phyloP scores from a whole-genome alignment of 352 stramenopile genomes.

The Phytophthora sansomeana region DNA sequence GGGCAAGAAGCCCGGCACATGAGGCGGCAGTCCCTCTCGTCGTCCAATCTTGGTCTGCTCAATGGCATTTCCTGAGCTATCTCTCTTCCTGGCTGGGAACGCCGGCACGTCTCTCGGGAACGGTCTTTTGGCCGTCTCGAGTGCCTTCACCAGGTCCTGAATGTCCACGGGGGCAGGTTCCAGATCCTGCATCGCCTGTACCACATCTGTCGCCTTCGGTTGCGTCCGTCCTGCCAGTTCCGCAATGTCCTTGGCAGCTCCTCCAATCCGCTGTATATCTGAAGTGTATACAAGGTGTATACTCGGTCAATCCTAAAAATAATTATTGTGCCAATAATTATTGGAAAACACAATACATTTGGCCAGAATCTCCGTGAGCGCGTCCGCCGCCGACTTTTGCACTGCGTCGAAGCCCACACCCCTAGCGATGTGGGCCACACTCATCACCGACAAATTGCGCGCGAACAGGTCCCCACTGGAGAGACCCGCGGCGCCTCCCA shows the following conservation, averaged over 20 bases:
- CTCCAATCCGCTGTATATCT: slow-evolving; percentile 68
- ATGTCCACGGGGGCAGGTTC: slow-evolving; percentile 52
- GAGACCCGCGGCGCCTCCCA: slow-evolving; percentile 22
- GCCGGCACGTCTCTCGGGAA: slow-evolving; percentile 62
- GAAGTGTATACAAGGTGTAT: slow-evolving; percentile 4
- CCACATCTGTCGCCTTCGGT: slow-evolving; percentile 54
- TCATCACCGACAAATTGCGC: slow-evolving; percentile 58
- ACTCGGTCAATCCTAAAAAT: neutral
- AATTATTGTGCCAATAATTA: slow-evolving; percentile 12
- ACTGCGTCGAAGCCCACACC: slow-evolving; percentile 65
- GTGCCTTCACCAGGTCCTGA: slow-evolving; percentile 56
- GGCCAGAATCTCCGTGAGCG: slow-evolving; percentile 59
- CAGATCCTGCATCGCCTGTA: slow-evolving; percentile 58
- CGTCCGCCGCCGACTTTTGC: slow-evolving; percentile 58
- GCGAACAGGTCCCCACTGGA: slow-evolving; percentile 58
- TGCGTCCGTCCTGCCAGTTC: slow-evolving; percentile 64
- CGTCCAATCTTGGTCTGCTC: slow-evolving; percentile 67
- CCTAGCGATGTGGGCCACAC: slow-evolving; percentile 53
- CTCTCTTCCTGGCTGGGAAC: slow-evolving; percentile 62
- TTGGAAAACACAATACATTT: slow-evolving; percentile 45
- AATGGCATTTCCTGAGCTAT: slow-evolving; percentile 53
- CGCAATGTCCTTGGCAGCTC: slow-evolving; percentile 56
- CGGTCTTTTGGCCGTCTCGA: slow-evolving; percentile 59
- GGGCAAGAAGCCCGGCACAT: slow-evolving; percentile 62
- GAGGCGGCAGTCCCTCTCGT: slow-evolving; percentile 52